phyloP scores from a whole-genome alignment of 352 stramenopile species.

The Phytophthora ramorum region DNA sequence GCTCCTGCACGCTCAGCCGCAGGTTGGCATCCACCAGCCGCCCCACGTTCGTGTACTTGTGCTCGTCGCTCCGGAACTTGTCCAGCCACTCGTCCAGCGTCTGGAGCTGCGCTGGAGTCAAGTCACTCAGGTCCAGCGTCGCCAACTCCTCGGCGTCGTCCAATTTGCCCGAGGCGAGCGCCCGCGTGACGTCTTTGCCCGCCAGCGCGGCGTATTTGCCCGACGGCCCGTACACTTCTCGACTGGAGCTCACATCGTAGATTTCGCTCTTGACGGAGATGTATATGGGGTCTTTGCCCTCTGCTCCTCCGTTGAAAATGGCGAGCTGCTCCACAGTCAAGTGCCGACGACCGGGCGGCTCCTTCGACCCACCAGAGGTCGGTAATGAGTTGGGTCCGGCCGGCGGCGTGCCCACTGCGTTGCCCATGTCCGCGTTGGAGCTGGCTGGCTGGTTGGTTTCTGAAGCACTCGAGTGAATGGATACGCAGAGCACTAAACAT shows the following conservation, averaged over 20 bases:
- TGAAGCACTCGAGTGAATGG: constrained; percentile 5
- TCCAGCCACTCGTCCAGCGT: constrained; percentile 78
- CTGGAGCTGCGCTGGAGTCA: constrained; percentile 36
- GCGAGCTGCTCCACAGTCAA: constrained; percentile 89
- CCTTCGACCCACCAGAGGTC: constrained; percentile 12
- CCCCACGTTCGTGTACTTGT: constrained; percentile 91
- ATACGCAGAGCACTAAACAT: constrained; percentile 32
- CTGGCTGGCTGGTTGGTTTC: constrained; percentile 14
- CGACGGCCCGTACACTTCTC: constrained; percentile 91
- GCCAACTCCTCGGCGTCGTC: constrained; percentile 69
- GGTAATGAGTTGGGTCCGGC: constrained; percentile 27
- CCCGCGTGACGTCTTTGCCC: constrained; percentile 90
- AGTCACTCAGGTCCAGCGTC: constrained; percentile 53
- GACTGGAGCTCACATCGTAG: constrained; percentile 92
- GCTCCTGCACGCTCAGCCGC: constrained; percentile 57
- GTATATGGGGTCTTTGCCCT: constrained; percentile 87
- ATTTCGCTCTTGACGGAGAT: constrained; percentile 92
- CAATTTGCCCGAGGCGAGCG: constrained; percentile 89
- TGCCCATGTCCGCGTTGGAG: constrained; percentile 29
- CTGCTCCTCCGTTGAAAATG: constrained; percentile 77
- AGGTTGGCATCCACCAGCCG: constrained; percentile 71
- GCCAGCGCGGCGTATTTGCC: constrained; percentile 90
- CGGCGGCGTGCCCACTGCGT: constrained; percentile 40
- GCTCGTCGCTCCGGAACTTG: constrained; percentile 84
- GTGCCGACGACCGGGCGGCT: constrained; percentile 23